These are phyloP conservation scores for Kwoniella mangroviensis DNA, from an alignment of 768 basidiomycete species.

Conservation along the genomic window DNA sequence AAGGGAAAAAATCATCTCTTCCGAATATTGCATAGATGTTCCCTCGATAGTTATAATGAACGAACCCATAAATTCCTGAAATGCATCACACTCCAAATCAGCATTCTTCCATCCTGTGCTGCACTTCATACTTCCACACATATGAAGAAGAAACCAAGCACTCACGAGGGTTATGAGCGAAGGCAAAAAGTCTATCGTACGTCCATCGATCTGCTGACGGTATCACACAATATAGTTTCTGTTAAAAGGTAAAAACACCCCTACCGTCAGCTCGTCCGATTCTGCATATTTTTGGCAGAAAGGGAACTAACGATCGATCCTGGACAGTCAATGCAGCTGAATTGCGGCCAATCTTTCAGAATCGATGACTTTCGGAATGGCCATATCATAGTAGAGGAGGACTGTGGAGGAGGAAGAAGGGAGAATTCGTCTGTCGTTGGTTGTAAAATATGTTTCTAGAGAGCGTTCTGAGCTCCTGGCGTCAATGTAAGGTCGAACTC, in stretches of 20 bases:
- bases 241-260: neutral
- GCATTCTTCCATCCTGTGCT: no score
- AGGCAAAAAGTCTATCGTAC: neutral
- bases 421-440: no score
- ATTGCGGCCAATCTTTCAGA: neutral
- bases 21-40: constrained; percentile 1
- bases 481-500: no score
- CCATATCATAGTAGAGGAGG: neutral
- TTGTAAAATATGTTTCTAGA: no score
- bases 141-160: neutral
- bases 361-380: neutral
- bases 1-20: neutral
- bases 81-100: neutral
- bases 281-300: neutral
- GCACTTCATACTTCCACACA: no score
- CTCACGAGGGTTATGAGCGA: neutral
- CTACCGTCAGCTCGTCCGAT: no score
- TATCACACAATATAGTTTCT: constrained; percentile 1
- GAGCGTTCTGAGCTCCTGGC: no score
- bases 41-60: neutral
- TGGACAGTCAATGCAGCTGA: neutral
- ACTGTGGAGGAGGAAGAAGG: neutral
- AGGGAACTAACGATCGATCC: neutral
- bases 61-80: neutral
- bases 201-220: neutral